Percentiles rank a stretch among this genome's conserved stretches.
Evolutionary conservation across 306 rosid genomes (phyloP).

Genomic region (Acmispon strigosus): DNA sequence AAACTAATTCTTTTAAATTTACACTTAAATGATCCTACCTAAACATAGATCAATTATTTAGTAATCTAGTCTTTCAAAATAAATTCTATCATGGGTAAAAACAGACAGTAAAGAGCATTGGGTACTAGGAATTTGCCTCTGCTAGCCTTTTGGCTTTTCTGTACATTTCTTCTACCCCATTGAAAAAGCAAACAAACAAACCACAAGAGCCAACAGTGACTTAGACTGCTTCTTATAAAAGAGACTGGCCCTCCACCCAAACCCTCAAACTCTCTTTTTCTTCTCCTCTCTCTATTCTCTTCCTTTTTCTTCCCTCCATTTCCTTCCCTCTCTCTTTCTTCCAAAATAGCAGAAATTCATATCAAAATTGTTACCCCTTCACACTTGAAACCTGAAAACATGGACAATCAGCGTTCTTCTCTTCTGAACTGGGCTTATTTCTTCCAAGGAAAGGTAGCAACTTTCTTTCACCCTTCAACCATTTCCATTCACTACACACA

Average conservation of each 20-base stretch:
- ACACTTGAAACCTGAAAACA: slow-evolving; percentile 1
- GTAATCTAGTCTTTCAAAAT: too few relatives aligned
- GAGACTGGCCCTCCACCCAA: slow-evolving; percentile 24
- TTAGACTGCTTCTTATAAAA: slow-evolving; percentile 34
- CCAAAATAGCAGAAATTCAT: too few relatives aligned
- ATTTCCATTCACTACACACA: not conserved
- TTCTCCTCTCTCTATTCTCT: not conserved
- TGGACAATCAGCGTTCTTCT: slow-evolving; percentile 69
- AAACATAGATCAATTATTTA: too few relatives aligned
- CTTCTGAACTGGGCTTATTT: slow-evolving; percentile 52
- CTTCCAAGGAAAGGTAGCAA: slow-evolving; percentile 68
- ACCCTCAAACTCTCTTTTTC: slow-evolving; percentile 26
- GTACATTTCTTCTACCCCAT: slow-evolving; percentile 33
- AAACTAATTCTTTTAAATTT: too few relatives aligned
- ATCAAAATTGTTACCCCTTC: too few relatives aligned
- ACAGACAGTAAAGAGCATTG: too few relatives aligned
- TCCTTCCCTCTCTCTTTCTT: not conserved
- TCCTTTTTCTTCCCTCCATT: slow-evolving; percentile 6
- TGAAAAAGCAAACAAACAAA: slow-evolving; percentile 12
- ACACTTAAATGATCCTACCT: too few relatives aligned
- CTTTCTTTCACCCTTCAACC: not conserved
- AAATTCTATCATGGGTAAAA: too few relatives aligned
- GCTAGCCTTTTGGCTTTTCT: slow-evolving; percentile 37
- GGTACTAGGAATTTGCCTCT: not conserved
- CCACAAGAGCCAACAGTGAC: slow-evolving; percentile 31